A percentile compares a stretch with the other conserved stretches of the same genome.
These are phyloP conservation scores for Caloboletus firmus DNA, from an alignment of 1,284 basidiomycete genomes.

Conservation along the genomic window DNA sequence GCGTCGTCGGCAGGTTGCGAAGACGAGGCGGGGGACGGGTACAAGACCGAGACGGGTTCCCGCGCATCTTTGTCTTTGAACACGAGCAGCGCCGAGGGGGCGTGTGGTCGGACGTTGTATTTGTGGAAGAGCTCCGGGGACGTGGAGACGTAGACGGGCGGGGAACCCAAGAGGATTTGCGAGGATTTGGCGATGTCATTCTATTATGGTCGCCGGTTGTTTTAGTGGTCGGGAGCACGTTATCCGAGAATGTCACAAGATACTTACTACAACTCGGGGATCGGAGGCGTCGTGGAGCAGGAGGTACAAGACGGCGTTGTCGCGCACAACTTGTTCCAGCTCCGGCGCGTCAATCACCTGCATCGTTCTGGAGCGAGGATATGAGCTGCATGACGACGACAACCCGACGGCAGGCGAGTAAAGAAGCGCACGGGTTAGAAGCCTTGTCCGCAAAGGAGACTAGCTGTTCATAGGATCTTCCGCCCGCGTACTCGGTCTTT, in stretches of 20 bases:
- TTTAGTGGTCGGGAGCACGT: constrained; percentile 2
- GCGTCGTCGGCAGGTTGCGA: constrained; percentile 31
- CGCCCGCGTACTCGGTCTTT: constrained; percentile 70
- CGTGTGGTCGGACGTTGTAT: constrained; percentile 49
- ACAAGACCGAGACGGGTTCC: constrained; percentile 42
- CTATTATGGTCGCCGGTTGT: constrained; percentile 32
- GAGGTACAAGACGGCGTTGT: constrained; percentile 71
- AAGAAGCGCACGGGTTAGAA: constrained; percentile 51
- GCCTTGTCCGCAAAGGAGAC: constrained; percentile 73
- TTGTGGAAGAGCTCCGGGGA: constrained; percentile 48
- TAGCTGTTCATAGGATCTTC: constrained; percentile 67
- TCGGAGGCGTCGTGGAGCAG: constrained; percentile 61
- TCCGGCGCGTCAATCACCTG: constrained; percentile 51
- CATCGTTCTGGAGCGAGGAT: constrained; percentile 36
- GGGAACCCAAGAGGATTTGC: constrained; percentile 64
- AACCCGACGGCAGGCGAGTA: background rate
- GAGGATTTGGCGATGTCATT: constrained; percentile 48
- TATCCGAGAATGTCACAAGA: no score
- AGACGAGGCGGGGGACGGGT: constrained; percentile 17
- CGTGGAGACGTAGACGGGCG: constrained; percentile 61
- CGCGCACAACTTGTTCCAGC: constrained; percentile 50
- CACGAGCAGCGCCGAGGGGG: constrained; percentile 62
- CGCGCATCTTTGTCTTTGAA: constrained; percentile 69
- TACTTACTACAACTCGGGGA: constrained; percentile 44
- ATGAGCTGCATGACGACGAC: constrained; percentile 6